phyloP scores from a whole-genome alignment of 148 eudicot species.

The Vaccinium corymbosum region DNA sequence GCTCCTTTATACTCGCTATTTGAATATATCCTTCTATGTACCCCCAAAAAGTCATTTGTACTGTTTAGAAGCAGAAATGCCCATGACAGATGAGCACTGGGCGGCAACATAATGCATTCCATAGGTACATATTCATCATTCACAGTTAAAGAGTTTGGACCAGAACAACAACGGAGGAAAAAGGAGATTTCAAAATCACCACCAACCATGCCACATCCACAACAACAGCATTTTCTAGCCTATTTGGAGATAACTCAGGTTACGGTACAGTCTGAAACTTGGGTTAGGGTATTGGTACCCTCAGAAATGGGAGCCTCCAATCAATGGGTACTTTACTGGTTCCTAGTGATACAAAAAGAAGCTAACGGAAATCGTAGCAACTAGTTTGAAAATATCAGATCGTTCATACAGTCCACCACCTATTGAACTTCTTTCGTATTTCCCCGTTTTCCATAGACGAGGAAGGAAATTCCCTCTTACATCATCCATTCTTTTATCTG shows the following conservation, averaged over 20 bases:
- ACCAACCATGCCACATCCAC: not conserved
- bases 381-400: not conserved
- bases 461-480: not conserved
- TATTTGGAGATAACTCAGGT: conserved; percentile 7
- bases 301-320: not conserved
- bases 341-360: not conserved
- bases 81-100: not conserved
- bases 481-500: not conserved
- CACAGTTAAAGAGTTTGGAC: not conserved
- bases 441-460: not conserved
- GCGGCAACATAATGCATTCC: not conserved
- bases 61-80: not conserved
- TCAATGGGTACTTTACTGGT: not conserved
- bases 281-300: not conserved
- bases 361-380: not conserved
- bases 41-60: not conserved
- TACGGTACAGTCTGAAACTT: not conserved
- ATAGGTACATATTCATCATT: not conserved
- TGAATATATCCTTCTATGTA: not conserved
- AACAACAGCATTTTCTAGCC: not conserved
- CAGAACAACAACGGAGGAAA: not conserved
- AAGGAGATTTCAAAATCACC: not conserved
- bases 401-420: not conserved
- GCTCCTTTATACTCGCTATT: not conserved
- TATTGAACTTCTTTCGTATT: not conserved